These are phyloP conservation scores for Balakata baccata DNA, from an alignment of 345 rosid species.

Conservation along the genomic window DNA sequence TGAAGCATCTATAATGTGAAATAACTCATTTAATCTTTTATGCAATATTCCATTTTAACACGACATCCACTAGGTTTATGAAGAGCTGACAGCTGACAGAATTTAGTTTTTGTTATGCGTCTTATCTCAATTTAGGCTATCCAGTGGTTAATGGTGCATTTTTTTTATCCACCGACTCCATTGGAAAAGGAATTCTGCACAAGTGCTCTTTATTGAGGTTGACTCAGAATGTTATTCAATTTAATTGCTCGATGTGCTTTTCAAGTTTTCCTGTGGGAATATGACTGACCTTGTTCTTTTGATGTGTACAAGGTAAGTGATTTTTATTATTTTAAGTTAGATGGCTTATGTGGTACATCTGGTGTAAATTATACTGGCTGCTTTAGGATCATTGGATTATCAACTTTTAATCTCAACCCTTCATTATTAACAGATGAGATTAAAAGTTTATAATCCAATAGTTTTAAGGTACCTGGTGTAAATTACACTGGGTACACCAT, in stretches of 20 bases:
- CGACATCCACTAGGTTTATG: constrained; percentile 50
- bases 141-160: constrained; percentile 5
- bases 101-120: constrained; percentile 23
- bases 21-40: constrained; percentile 1
- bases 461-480: too few species aligned
- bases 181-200: not conserved
- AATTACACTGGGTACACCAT: too few species aligned
- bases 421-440: too few species aligned
- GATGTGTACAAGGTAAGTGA: constrained; percentile 57
- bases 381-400: too few species aligned
- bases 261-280: not conserved
- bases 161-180: not conserved
- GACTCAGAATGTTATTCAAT: not conserved
- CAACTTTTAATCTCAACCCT: too few species aligned
- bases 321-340: not conserved
- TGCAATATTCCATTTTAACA: constrained; percentile 24
- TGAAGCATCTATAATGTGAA: constrained; percentile 2
- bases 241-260: not conserved
- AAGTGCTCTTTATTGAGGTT: not conserved
- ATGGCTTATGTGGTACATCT: too few species aligned
- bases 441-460: too few species aligned
- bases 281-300: constrained; percentile 42
- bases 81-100: constrained; percentile 27
- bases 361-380: too few species aligned
- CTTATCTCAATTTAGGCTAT: not conserved